Base-by-base conservation (phyloP, 805 yeast species). In the Candida schatavii region DNA sequence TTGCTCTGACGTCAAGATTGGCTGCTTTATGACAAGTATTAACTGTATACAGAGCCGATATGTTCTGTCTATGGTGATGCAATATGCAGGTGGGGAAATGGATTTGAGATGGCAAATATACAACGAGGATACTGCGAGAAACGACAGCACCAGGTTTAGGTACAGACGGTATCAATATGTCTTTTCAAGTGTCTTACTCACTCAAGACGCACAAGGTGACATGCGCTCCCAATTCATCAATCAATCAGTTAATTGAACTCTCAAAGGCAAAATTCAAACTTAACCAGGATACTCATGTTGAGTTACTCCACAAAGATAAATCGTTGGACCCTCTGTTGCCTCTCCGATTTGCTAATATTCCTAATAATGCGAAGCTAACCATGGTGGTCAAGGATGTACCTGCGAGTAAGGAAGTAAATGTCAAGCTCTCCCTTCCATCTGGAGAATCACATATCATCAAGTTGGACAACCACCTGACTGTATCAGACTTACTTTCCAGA, bases 341-440 rank as follows among this genome's bases (percentile, higher is more conserved):
- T 1, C 37, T 70, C 6, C 47, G 70, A 35, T 55, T 63, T 32
- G 56, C 68, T 13, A 57, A 50, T 22, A 48, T 70, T 19, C 45
- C 56, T 18, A 68, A 61, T 44, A 69, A 68, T 41, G 52, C 68
- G 28, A 68, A 61, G 43, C 44, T 70, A 21, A 45, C 41, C 14
- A 17, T 31, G 35, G 18, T 14, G 35, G 35, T 31, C 22, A 31
- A 18, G 5, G 21, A 31, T 13, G 19, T 20, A 17, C 20, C 18
- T 19, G 37, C 39, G 3, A 23, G 27, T 11, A 28, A 35, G 4
- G 45, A 41, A 7, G 48, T 56, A 13, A 48, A 49, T 42, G 50
- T 57, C 3, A 59, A 56, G 40, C 43, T 60, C 26, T 38, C 35
- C 21, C 11, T 31, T 5, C 35, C 35, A 9, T 14, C 35, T 7